phyloP scores from a whole-genome alignment of 345 rosid genomes.

The Eutrema japonicum region DNA sequence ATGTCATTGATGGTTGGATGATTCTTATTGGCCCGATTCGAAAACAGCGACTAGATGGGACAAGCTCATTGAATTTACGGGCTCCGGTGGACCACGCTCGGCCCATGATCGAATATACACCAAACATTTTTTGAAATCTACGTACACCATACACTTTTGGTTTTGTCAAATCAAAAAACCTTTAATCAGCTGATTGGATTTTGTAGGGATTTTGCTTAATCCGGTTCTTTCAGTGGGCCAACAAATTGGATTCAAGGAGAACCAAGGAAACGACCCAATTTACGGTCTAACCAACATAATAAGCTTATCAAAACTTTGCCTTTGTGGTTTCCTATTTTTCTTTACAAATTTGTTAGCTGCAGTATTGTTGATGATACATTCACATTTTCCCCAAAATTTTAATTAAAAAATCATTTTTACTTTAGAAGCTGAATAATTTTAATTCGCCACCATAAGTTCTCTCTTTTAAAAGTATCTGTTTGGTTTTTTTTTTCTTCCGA shows the following conservation, averaged over 20 bases:
- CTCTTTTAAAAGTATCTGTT: not conserved
- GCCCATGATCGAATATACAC: constrained; percentile 27
- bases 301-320: not conserved
- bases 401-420: too few species aligned
- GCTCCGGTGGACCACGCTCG: constrained; percentile 1
- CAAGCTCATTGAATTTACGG: constrained; percentile 17
- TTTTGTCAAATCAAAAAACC: constrained; percentile 2
- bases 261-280: constrained; percentile 6
- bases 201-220: constrained; percentile 22
- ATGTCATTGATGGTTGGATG: constrained; percentile 21
- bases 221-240: constrained; percentile 22
- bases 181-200: not conserved
- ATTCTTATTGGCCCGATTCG: not conserved
- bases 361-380: too few species aligned
- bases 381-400: too few species aligned
- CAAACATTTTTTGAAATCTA: not conserved
- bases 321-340: not conserved
- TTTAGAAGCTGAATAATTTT: too few species aligned
- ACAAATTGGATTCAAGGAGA: not conserved
- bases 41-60: constrained; percentile 17
- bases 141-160: not conserved
- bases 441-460: too few species aligned
- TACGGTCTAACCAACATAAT: not conserved
- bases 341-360: too few species aligned
- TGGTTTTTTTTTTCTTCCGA: too few species aligned